Evolutionary conservation across 1,139 yeast genomes (phyloP), one percentile per base, ranked within the genome.

Genomic region (Arxiozyma telluris): DNA sequence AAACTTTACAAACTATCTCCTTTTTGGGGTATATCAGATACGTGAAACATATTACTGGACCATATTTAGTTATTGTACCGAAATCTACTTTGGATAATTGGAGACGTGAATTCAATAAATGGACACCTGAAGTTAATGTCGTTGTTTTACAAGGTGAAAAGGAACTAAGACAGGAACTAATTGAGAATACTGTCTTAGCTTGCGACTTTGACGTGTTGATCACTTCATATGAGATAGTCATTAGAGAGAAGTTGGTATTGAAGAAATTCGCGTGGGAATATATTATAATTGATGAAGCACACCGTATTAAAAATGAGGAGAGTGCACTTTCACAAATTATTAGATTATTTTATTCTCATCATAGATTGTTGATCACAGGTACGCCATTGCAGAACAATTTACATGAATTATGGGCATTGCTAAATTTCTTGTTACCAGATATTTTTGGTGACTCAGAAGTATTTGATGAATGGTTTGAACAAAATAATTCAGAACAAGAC

Each of bases 1-100:
- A 93, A 67, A 93, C 99, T 0, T 75, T 93, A 47, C 99, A 93
- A 69, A 94, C 98, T 68, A 78, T 93, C 49, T 78, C 98, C 0
- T 75, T 93, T 47, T 79, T 93, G 88, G 93, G 93, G 0, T 85
- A 83, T 63, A 71, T 86, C 51, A 75, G 93, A 58, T 84, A 81
- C 64, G 71, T 80, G 53, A 80, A 77, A 61, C 72, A 77, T 17
- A 75, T 83, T 42, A 78, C 76, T 93, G 98, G 98, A 93, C 98
- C 0, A 1, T 88, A 83, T 66, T 73, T 86, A 58, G 82, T 86
- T 30, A 78, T 86, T 57, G 87, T 84, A 1, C 94, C 94, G 3
- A 86, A 86, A 70, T 83, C 90, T 1, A 86, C 94, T 0, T 73
- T 86, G 60, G 90, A 86, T 61, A 86, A 86, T 65, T 86, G 94